A percentile compares a stretch with the other conserved stretches of the same genome.
These are phyloP conservation scores for Ogataea methylovora DNA, from an alignment of 805 yeast species.

Conservation along the genomic window DNA sequence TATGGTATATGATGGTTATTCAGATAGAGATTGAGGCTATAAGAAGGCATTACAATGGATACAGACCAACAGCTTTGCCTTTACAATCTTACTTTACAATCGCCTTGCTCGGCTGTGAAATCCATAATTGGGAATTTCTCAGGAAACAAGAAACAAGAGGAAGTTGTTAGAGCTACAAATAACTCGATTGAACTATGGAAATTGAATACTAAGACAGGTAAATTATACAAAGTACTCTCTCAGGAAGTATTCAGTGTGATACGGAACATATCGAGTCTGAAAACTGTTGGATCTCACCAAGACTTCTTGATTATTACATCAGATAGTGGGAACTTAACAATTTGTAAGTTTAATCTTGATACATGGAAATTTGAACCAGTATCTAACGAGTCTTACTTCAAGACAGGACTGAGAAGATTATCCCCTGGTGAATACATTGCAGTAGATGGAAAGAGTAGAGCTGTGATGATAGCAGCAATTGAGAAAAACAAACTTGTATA, in stretches of 20 bases:
- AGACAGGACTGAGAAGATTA: slow-evolving; percentile 67
- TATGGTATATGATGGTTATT: no score
- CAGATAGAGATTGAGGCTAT: no score
- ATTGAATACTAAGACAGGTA: slow-evolving; percentile 50
- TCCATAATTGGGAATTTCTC: slow-evolving; percentile 67
- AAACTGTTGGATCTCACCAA: slow-evolving; percentile 41
- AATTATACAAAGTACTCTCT: slow-evolving; percentile 32
- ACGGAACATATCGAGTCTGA: slow-evolving; percentile 43
- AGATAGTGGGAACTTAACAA: slow-evolving; percentile 70
- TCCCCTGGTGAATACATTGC: slow-evolving; percentile 70
- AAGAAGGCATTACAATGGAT: no score
- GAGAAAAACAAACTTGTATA: slow-evolving; percentile 72
- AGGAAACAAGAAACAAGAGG: slow-evolving; percentile 48
- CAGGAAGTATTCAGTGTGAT: slow-evolving; percentile 54
- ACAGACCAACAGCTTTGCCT: slow-evolving; percentile 36
- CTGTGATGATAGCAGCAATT: slow-evolving; percentile 60
- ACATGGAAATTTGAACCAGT: slow-evolving; percentile 28
- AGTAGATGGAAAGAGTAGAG: slow-evolving; percentile 66
- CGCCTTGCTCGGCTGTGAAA: slow-evolving; percentile 43
- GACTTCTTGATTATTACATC: slow-evolving; percentile 65
- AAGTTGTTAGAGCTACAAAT: slow-evolving; percentile 51
- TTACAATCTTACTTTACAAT: slow-evolving; percentile 65
- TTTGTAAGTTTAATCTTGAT: slow-evolving; percentile 26
- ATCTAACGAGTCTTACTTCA: slow-evolving; percentile 59
- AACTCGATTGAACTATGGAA: slow-evolving; percentile 46